phyloP scores from a whole-genome alignment of 192 early-diverging fungal genomes.

The Coemansia sp. region DNA sequence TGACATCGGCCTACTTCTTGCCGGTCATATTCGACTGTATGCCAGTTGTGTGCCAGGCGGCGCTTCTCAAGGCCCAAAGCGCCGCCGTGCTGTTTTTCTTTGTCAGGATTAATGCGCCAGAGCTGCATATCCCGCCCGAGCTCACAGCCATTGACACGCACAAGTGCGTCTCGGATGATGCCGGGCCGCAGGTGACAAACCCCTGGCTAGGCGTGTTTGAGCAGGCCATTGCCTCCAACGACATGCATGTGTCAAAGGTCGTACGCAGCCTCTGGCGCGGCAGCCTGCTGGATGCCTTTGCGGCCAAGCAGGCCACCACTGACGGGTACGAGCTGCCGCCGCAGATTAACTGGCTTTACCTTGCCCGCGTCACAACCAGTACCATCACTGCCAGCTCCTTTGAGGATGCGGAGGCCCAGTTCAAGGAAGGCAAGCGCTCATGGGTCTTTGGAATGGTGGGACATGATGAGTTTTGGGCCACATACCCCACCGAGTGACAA shows the following conservation, averaged over 20 bases:
- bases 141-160: slow-evolving; percentile 16
- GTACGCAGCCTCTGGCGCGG: slow-evolving; percentile 51
- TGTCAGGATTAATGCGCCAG: slow-evolving; percentile 41
- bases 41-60: slow-evolving; percentile 30
- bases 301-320: background rate
- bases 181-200: slow-evolving; percentile 7
- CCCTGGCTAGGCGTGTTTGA: slow-evolving; percentile 50
- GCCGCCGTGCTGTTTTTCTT: slow-evolving; percentile 25
- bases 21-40: slow-evolving; percentile 39
- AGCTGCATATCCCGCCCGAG: slow-evolving; percentile 18
- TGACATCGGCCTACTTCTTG: slow-evolving; percentile 53
- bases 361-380: slow-evolving; percentile 17
- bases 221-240: slow-evolving; percentile 40
- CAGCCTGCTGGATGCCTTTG: slow-evolving; percentile 26
- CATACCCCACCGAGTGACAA: background rate
- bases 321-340: slow-evolving; percentile 14
- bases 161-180: background rate
- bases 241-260: slow-evolving; percentile 53
- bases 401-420: background rate
- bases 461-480: slow-evolving; percentile 23
- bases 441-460: slow-evolving; percentile 24
- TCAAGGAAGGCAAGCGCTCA: background rate
- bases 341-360: slow-evolving; percentile 27
- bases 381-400: slow-evolving; percentile 4
- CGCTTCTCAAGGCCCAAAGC: slow-evolving; percentile 43